Evolutionary conservation across 2,329 filamentous ascomycete genomes (phyloP).

Genomic region (Cytospora piceicola): DNA sequence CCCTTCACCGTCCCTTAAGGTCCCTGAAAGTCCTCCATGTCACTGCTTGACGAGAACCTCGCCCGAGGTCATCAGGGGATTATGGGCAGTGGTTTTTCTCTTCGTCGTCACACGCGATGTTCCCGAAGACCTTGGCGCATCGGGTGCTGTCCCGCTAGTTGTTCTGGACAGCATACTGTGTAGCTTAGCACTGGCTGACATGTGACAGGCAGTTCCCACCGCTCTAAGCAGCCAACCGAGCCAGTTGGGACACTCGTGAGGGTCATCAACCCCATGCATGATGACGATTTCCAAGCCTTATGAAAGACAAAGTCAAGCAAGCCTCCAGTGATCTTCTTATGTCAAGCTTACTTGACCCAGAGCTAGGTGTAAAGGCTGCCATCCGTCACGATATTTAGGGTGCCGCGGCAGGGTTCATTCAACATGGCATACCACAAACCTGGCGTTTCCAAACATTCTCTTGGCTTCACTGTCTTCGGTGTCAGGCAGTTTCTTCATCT

Average conservation of each 20-base stretch:
- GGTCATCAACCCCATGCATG: not conserved
- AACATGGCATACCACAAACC: no score
- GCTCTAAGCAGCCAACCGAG: not conserved
- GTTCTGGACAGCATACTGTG: no score
- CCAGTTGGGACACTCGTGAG: not conserved
- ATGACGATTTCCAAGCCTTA: not conserved
- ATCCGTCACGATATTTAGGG: not conserved
- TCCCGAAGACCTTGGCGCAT: not conserved
- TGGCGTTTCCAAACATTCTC: no score
- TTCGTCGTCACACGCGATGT: not conserved
- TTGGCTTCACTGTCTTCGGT: no score
- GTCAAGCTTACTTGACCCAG: no score
- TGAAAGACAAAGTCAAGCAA: not conserved
- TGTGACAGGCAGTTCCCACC: slow-evolving; percentile 11
- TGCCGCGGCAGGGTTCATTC: no score
- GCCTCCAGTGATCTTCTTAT: not conserved
- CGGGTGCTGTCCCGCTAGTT: no score
- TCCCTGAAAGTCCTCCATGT: not conserved
- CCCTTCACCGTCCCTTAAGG: not conserved
- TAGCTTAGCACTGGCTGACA: slow-evolving; percentile 18
- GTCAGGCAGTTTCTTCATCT: no score
- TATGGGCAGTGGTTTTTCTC: not conserved
- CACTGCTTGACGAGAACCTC: not conserved
- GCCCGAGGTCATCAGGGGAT: not conserved
- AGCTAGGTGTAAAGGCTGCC: not conserved